Base-by-base conservation (phyloP, 441 rosid genomes). In the Gossypium gossypioides region DNA sequence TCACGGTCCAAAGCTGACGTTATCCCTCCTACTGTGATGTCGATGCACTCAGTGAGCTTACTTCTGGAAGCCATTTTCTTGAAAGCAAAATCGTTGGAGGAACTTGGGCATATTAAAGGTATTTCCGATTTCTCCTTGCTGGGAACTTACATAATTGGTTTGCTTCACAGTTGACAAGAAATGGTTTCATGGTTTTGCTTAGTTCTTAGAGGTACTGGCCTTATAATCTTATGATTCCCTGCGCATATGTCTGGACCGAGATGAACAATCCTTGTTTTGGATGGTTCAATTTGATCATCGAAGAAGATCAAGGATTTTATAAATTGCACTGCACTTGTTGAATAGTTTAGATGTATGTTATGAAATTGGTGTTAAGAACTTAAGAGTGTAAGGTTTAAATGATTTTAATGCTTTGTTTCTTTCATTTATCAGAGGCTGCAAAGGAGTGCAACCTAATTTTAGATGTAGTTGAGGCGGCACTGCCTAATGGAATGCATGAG, bases 21-120 rank as follows among this genome's bases (percentile, higher is more conserved):
- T 73, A 78, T 81, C 68, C 81, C 88, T 75, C 65, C 80, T 32
- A 69, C 27, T 76, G 79, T 79, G 37, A 89, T 95, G 97, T 91
- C 99, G 0, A 82, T 91, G 86, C 97, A 95, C 83, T 91, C 99
- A 0, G 87, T 88, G 72, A 92, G 88, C 83, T 83, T 95, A 58
- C 93, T 95, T 60, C 84, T 91, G 51, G 99, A 92, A 81, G 97
- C 97, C 61, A 77, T 89, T 78, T 77, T 92, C 18, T 90, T 95
- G 74, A 91, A 95, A 83, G 93, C 93, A 29, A 89, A 81, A 82
- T 92, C 99, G 16, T 72, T 92, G 2, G 89, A 88, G 79, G 84
- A 87, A 74, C 94, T 95, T 13, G 87, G 85, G 2, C 84, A 59
- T 65, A 84, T 58, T 74, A 76, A 66, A 82, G 98, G 97, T 91